phyloP scores from a whole-genome alignment of 805 yeast genomes.

The Wickerhamomyces alni region DNA sequence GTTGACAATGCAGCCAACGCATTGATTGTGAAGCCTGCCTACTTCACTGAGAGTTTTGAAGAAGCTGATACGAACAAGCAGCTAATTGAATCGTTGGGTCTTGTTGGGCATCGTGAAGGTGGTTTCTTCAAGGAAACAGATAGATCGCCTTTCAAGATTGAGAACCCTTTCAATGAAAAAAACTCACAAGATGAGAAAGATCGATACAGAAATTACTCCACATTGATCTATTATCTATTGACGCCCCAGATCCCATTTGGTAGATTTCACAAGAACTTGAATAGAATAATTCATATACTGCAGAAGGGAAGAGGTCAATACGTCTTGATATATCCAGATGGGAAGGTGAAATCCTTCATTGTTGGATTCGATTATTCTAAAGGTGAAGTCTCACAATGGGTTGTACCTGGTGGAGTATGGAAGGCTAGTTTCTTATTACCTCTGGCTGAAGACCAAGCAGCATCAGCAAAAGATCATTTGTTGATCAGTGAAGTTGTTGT shows the following conservation, averaged over 20 bases:
- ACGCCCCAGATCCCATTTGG: constrained; percentile 48
- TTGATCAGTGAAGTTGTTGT: constrained; percentile 54
- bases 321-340: constrained; percentile 47
- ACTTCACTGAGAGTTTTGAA: constrained; percentile 5
- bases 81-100: constrained; percentile 30
- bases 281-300: constrained; percentile 49
- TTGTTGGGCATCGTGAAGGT: constrained; percentile 47
- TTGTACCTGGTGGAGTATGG: constrained; percentile 55
- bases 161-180: constrained; percentile 28
- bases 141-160: constrained; percentile 39
- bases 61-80: constrained; percentile 19
- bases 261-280: constrained; percentile 42
- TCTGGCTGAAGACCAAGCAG: constrained; percentile 24
- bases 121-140: constrained; percentile 55
- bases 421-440: constrained; percentile 48
- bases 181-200: constrained; percentile 1
- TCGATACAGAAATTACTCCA: constrained; percentile 35
- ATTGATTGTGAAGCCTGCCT: constrained; percentile 6
- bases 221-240: constrained; percentile 47
- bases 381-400: constrained; percentile 55
- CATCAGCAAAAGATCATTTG: constrained; percentile 30
- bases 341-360: constrained; percentile 39
- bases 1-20: constrained; percentile 7
- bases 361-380: constrained; percentile 44
- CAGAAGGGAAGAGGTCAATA: constrained; percentile 53